Conservation (phyloP, 75 land plant species). For the Chamaecyparis obtusa region DNA sequence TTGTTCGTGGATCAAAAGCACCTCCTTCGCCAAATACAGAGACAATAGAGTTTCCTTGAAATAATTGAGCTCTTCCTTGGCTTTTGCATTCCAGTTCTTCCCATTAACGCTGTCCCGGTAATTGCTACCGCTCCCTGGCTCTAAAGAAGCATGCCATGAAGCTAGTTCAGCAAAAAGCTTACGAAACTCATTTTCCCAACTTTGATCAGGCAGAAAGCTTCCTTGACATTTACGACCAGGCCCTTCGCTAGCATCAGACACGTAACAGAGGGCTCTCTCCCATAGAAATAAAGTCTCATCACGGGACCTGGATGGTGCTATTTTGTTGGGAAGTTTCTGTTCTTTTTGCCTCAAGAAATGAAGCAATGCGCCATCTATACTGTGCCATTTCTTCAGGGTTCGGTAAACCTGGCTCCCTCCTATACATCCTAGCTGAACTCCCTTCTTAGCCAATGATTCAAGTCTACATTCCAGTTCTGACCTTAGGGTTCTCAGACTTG, state of each 20-base stretch:
- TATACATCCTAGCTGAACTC: constrained; percentile 49
- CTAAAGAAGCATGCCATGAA: constrained; percentile 12
- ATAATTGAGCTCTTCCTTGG: constrained; percentile 38
- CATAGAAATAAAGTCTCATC: constrained; percentile 47
- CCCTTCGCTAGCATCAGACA: constrained; percentile 24
- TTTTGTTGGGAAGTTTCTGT: background rate
- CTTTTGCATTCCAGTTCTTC: constrained; percentile 16
- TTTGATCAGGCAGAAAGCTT: constrained; percentile 13
- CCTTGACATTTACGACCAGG: constrained; percentile 16
- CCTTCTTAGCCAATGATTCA: constrained; percentile 52
- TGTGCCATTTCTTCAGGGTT: constrained; percentile 54
- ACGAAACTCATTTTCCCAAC: constrained; percentile 20
- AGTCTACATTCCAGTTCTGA: constrained; percentile 48
- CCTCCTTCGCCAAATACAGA: constrained; percentile 65
- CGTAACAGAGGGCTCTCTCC: constrained; percentile 49
- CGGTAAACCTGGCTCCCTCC: constrained; percentile 42
- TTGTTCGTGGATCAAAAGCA: constrained; percentile 51
- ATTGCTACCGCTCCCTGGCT: constrained; percentile 4
- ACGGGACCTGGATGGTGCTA: background rate
- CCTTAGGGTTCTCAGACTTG: constrained; percentile 19
- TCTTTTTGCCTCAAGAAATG: constrained; percentile 19
- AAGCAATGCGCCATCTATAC: constrained; percentile 48
- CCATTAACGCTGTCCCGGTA: background rate
- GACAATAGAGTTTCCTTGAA: constrained; percentile 51
- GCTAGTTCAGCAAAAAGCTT: constrained; percentile 8